phyloP scores from a whole-genome alignment of 768 basidiomycete genomes.

The Lentinus tigrinus region DNA sequence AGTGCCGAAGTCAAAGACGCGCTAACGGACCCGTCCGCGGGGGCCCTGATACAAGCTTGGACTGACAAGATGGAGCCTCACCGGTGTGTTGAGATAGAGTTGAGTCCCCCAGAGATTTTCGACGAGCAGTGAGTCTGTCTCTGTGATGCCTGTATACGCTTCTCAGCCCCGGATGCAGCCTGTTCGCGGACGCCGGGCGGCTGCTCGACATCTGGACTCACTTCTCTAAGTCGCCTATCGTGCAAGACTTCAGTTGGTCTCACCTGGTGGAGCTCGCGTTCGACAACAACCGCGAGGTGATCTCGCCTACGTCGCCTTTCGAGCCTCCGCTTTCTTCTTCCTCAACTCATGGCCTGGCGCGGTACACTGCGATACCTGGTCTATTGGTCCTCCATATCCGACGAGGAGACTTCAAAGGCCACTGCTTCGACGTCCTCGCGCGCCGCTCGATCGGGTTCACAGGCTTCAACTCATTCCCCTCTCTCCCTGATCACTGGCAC shows the following conservation, averaged over 20 bases:
- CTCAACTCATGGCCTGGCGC: not conserved
- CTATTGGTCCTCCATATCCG: constrained; percentile 50
- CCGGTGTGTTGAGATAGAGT: constrained; percentile 48
- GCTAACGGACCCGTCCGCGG: constrained; percentile 30
- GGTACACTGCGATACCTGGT: constrained; percentile 29
- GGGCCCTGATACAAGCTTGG: constrained; percentile 38
- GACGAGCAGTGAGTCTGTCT: constrained; percentile 47
- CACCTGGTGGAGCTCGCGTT: constrained; percentile 53
- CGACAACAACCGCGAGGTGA: constrained; percentile 43
- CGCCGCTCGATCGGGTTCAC: constrained; percentile 35
- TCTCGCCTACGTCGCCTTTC: constrained; percentile 25
- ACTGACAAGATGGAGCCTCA: constrained; percentile 35
- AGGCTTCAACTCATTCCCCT: constrained; percentile 44
- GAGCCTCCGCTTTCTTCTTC: constrained; percentile 6
- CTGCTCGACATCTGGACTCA: constrained; percentile 50
- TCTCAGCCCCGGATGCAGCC: constrained; percentile 33
- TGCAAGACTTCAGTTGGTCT: constrained; percentile 58
- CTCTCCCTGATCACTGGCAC: constrained; percentile 37
- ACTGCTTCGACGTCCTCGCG: constrained; percentile 40
- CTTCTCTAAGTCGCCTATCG: constrained; percentile 43
- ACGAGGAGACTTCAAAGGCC: constrained; percentile 45
- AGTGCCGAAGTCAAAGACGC: constrained; percentile 20
- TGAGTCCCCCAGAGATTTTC: constrained; percentile 42
- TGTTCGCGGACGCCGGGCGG: constrained; percentile 42
- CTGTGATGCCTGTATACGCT: not conserved